Percentiles rank a stretch among this genome's conserved stretches.
phyloP scores from a whole-genome alignment of 164 flowering plant species.

The Cinnamomum micranthum region DNA sequence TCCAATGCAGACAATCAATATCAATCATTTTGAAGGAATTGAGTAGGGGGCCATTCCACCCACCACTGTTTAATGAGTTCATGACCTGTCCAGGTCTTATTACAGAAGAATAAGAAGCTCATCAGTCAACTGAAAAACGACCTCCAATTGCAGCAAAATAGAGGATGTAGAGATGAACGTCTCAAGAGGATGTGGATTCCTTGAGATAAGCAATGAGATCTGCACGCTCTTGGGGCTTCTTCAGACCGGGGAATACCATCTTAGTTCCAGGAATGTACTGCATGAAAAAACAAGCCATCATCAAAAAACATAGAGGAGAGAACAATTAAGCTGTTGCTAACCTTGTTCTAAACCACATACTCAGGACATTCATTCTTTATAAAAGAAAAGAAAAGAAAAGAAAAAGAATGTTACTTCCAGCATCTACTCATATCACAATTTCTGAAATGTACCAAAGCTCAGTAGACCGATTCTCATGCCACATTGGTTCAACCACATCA shows the following conservation, averaged over 20 bases:
- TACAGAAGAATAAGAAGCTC: not conserved
- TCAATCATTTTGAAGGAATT: not conserved
- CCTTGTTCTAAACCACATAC: too few relatives aligned
- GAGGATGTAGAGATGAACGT: not conserved
- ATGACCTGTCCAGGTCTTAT: not conserved
- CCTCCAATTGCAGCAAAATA: not conserved
- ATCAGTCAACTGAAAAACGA: not conserved
- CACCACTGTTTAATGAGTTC: not conserved
- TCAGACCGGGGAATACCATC: slow-evolving; percentile 61
- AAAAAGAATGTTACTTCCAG: too few relatives aligned
- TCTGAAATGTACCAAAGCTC: too few relatives aligned
- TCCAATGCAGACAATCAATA: too few relatives aligned
- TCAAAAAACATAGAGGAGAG: not conserved
- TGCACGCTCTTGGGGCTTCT: slow-evolving; percentile 55
- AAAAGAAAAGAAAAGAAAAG: too few relatives aligned
- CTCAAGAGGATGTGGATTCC: slow-evolving; percentile 26
- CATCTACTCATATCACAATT: too few relatives aligned
- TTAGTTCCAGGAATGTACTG: slow-evolving; percentile 60
- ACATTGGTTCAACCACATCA: too few relatives aligned
- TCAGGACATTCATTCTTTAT: too few relatives aligned
- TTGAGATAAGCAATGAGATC: slow-evolving; percentile 50
- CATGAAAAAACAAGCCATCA: slow-evolving; percentile 2
- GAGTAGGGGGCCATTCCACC: not conserved
- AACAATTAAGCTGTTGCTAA: not conserved
- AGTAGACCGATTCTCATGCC: too few relatives aligned